Evolutionary conservation across 768 basidiomycete genomes (phyloP), one percentile per base, ranked within the genome.

Genomic region (Strobilomyces dryophilus): DNA sequence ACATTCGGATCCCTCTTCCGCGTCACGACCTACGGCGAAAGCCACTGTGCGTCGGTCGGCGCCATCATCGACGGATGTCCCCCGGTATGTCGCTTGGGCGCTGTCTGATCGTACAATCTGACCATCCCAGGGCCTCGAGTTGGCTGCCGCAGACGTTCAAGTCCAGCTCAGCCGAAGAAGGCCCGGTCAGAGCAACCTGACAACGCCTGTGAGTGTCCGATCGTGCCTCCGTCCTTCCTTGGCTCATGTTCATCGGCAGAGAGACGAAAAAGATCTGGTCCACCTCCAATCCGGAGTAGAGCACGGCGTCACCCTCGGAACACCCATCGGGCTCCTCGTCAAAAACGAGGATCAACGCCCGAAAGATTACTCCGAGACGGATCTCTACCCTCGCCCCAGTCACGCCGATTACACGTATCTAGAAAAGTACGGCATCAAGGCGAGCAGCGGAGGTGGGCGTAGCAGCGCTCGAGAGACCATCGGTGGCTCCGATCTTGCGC

Each of bases 401-500:
- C 97, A 99, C 64, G 97, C 97, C 12, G 97, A 99, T 70, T 97
- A 88, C 70, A 99, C 97, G 15, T 99, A 99, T 71, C 83, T 98
- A 53, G 85, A 92, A 61, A 99, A 99, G 64, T 99, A 98, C 67
- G 94, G 94, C 29, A 72, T 98, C 70, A 98, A 98, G 76, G 97
- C 97, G 1, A 93, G 91, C 77, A 92, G 89, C 54, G 97, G 97
- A 35, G 97, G 97, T 44, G 97, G 97, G 7, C 79, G 97, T 18
- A 92, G 90, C 62, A 92, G 89, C 65, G 97, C 97, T 40, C 84
- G 97, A 26, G 97, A 99, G 74, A 98, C 97, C 26, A 93, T 98
- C 63, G 95, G 95, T 87, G 61, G 47, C 70, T 58, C 1, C 50
- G 12, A 45, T 48, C 39, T 45, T 47, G 29, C 24, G 36, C 52